Base-by-base conservation (phyloP, 768 basidiomycete genomes). In the Mycena albidolilacea region DNA sequence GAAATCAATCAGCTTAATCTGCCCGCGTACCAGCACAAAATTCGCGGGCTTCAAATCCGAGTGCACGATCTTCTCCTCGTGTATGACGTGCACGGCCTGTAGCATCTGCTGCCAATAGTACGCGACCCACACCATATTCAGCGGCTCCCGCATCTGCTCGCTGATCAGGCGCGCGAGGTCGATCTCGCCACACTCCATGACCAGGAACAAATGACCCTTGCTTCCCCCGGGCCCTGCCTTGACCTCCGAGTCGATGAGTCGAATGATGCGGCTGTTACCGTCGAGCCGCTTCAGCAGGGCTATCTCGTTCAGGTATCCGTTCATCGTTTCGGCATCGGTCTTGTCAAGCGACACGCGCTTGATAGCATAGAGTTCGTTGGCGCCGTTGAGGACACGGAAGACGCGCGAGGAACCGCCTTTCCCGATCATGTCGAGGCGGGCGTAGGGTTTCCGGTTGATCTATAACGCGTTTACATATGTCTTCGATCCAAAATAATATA, bases 101-200 rank as follows among this genome's bases (percentile, higher is more conserved):
- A 99, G 85, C 96, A 99, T 99, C 97, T 98, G 97, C 79, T 98
- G 95, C 96, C 97, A 99, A 79, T 96, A 97, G 80, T 96, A 94
- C 19, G 95, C 92, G 41, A 98, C 90, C 90, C 97, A 97, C 68
- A 97, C 94, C 90, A 97, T 93, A 82, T 97, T 95, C 80, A 98
- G 77, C 0, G 93, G 87, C 78, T 96, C 92, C 77, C 91, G 93
- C 82, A 92, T 89, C 81, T 96, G 93, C 78, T 97, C 95, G 73
- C 90, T 90, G 71, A 99, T 81, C 69, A 99, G 82, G 75, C 89
- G 89, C 50, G 96, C 93, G 65, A 99, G 86, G 82, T 99, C 97
- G 39, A 96, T 90, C 84, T 99, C 97, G 9, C 97, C 97, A 72
- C 94, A 96, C 80, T 99, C 97, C 96, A 99, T 97, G 6, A 98